phyloP scores from a whole-genome alignment of 345 rosid species.

The Syzygium jambos region DNA sequence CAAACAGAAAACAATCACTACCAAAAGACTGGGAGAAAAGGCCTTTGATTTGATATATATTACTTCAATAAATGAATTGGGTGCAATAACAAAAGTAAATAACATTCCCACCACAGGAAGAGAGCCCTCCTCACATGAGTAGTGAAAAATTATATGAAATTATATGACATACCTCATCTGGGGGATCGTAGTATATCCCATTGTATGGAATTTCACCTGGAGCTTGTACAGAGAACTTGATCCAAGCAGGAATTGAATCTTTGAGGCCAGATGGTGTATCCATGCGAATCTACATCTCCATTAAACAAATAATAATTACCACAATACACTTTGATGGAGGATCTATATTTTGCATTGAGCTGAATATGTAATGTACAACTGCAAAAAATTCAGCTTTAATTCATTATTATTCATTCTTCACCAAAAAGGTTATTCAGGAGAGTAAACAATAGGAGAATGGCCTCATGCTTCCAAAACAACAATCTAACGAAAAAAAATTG shows the following conservation, averaged over 20 bases:
- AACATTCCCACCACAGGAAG: neutral
- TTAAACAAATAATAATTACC: neutral
- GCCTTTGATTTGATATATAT: neutral
- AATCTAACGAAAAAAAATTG: neutral
- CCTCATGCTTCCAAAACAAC: neutral
- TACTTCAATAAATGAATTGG: neutral
- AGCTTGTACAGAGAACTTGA: conserved; percentile 88
- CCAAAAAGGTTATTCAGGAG: neutral
- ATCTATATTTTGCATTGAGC: neutral
- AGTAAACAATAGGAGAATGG: neutral
- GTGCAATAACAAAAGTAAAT: neutral
- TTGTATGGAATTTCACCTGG: conserved; percentile 91
- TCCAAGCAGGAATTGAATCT: conserved; percentile 99
- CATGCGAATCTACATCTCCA: conserved; percentile 67
- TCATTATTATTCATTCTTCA: neutral
- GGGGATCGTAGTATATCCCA: conserved; percentile 96
- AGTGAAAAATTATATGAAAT: neutral
- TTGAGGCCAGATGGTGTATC: conserved; percentile 90
- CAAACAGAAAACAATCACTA: neutral
- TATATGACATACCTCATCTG: conserved; percentile 54
- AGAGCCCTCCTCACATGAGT: neutral
- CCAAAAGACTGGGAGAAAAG: neutral
- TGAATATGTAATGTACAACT: neutral
- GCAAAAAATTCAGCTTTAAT: neutral
- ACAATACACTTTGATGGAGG: neutral